These are phyloP conservation scores for Podospora fimiseda DNA, from an alignment of 495 filamentous ascomycete genomes.

Conservation along the genomic window DNA sequence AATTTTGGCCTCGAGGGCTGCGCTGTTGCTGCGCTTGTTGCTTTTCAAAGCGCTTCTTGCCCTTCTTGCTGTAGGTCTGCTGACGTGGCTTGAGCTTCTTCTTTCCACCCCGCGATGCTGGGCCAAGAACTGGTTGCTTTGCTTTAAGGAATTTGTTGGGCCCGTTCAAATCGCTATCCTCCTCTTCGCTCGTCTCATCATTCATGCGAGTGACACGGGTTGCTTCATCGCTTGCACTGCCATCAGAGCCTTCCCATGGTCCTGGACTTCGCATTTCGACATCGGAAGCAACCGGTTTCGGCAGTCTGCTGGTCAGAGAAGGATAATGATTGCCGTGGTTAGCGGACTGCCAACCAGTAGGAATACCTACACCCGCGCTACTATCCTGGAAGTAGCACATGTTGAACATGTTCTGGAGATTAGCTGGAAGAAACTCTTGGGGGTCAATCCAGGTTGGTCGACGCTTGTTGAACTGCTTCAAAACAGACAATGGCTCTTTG, in stretches of 20 bases:
- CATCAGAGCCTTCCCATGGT: conserved; percentile 29
- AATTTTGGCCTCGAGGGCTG: conserved; percentile 21
- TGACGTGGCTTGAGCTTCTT: conserved; percentile 32
- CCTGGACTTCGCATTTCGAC: conserved; percentile 28
- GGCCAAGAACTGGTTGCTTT: conserved; percentile 10
- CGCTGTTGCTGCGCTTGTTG: conserved; percentile 30
- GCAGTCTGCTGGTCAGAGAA: conserved; percentile 47
- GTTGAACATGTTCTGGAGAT: conserved; percentile 64
- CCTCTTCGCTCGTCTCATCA: conserved; percentile 35
- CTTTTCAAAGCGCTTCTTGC: conserved; percentile 29
- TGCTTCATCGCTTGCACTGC: not conserved
- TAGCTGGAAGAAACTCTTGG: conserved; percentile 39
- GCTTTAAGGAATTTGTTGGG: conserved; percentile 3
- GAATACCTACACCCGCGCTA: conserved; percentile 46
- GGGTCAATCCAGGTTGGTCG: conserved; percentile 43
- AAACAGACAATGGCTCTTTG: conserved; percentile 14
- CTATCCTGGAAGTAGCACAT: conserved; percentile 52
- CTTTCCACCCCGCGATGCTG: conserved; percentile 21
- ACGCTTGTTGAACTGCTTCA: conserved; percentile 27
- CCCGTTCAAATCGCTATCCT: conserved; percentile 5
- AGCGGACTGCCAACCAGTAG: conserved; percentile 57
- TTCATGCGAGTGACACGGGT: not conserved
- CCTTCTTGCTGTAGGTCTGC: conserved; percentile 34
- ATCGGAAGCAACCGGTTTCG: conserved; percentile 25
- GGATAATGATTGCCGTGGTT: conserved; percentile 52